phyloP scores from a whole-genome alignment of 2,329 filamentous ascomycete genomes.

The Sordariomycetes sp. region DNA sequence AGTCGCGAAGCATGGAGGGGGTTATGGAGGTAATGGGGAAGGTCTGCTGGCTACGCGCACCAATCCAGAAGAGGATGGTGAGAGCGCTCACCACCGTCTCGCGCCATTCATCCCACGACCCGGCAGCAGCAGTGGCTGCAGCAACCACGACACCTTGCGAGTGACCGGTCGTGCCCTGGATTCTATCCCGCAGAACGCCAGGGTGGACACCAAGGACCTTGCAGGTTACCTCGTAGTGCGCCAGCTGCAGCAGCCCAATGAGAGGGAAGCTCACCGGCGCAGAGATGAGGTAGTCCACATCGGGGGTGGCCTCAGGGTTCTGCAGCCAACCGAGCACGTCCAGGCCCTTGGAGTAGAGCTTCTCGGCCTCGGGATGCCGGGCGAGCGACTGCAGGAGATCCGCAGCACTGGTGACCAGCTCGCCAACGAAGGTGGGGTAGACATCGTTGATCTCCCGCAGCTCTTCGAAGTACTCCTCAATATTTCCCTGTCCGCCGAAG shows the following conservation, averaged over 20 bases:
- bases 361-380: conserved; percentile 75
- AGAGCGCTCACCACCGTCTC: conserved; percentile 70
- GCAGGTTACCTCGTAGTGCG: conserved; percentile 91
- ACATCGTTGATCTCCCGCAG: conserved; percentile 83
- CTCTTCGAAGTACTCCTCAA: conserved; percentile 99
- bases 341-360: conserved; percentile 94
- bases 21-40: conserved; percentile 92
- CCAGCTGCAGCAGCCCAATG: conserved; percentile 91
- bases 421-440: conserved; percentile 82
- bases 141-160: conserved; percentile 95
- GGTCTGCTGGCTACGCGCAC: conserved; percentile 90
- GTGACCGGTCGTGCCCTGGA: conserved; percentile 86
- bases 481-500: conserved; percentile 95
- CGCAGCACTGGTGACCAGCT: conserved; percentile 70
- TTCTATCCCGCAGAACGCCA: conserved; percentile 72
- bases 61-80: conserved; percentile 97
- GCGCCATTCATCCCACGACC: conserved; percentile 87
- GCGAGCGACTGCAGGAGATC: conserved; percentile 80
- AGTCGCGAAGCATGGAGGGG: conserved; percentile 84
- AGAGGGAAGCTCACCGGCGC: conserved; percentile 92
- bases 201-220: conserved; percentile 83
- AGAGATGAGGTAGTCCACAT: conserved; percentile 88
- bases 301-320: conserved; percentile 78
- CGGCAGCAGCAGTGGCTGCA: conserved; percentile 79
- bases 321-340: conserved; percentile 92